phyloP scores from a whole-genome alignment of 805 yeast species.

The Kregervanrija delftensis region DNA sequence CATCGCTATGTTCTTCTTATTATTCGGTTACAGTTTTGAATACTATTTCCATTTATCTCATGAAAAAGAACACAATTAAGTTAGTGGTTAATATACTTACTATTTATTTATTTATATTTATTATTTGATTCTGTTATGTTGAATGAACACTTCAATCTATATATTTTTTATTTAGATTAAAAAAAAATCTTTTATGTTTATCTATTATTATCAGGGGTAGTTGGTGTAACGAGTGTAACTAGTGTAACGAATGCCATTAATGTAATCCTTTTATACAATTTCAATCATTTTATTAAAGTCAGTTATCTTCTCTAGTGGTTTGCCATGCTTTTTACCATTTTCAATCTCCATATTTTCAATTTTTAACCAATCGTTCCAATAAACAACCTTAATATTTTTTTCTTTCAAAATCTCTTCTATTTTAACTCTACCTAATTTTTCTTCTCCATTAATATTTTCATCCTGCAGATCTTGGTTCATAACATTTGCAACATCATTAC shows the following conservation, averaged over 20 bases:
- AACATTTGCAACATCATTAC: constrained; percentile 66
- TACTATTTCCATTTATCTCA: constrained; percentile 84
- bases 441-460: constrained; percentile 8
- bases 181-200: background rate
- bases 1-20: constrained; percentile 58
- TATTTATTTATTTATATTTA: constrained; percentile 7
- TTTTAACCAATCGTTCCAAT: constrained; percentile 64
- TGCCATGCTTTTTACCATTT: constrained; percentile 42
- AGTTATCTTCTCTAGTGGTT: constrained; percentile 52
- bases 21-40: constrained; percentile 85
- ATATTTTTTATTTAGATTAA: constrained; percentile 6
- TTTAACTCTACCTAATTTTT: constrained; percentile 27
- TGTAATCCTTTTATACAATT: constrained; percentile 1
- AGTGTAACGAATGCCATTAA: too few relatives aligned
- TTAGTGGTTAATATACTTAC: background rate
- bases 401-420: constrained; percentile 18
- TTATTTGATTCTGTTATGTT: constrained; percentile 10
- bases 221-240: too few relatives aligned
- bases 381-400: constrained; percentile 26
- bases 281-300: constrained; percentile 43
- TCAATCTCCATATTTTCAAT: constrained; percentile 48
- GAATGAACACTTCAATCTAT: constrained; percentile 4
- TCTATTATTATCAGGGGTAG: background rate
- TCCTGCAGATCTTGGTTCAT: constrained; percentile 44
- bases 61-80: constrained; percentile 41